Conservation (phyloP, 129 eudicot species). For the Scalesia atractyloides region DNA sequence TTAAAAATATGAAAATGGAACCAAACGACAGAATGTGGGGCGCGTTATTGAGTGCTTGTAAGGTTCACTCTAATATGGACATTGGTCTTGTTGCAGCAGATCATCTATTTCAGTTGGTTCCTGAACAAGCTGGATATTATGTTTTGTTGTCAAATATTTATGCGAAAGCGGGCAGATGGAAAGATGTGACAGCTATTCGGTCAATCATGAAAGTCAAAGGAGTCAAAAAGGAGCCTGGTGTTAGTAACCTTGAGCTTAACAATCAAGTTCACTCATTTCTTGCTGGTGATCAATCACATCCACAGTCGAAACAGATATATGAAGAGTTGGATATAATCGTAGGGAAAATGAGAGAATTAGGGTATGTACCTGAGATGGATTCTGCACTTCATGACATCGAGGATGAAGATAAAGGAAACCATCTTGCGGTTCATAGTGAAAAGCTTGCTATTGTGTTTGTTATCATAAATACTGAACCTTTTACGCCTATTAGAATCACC, state of each 20-base stretch:
- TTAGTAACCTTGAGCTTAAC: conserved; percentile 74
- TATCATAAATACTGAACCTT: conserved; percentile 52
- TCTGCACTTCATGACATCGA: conserved; percentile 82
- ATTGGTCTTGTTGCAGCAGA: conserved; percentile 83
- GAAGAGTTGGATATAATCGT: conserved; percentile 51
- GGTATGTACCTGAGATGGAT: conserved; percentile 65
- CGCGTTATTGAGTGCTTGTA: conserved; percentile 75
- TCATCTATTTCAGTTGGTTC: conserved; percentile 63
- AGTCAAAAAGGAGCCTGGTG: conserved; percentile 70
- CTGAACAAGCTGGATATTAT: conserved; percentile 80
- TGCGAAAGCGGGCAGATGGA: conserved; percentile 92
- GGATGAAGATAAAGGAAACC: conserved; percentile 78
- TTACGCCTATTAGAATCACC: conserved; percentile 58
- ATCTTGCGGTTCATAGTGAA: conserved; percentile 76
- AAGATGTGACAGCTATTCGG: conserved; percentile 63
- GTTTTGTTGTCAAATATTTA: conserved; percentile 84
- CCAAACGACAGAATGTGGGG: conserved; percentile 92
- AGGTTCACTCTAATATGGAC: conserved; percentile 62
- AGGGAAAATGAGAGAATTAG: conserved; percentile 67
- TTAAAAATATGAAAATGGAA: conserved; percentile 57
- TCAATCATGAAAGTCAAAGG: conserved; percentile 73
- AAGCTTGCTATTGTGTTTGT: conserved; percentile 79
- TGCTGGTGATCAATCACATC: conserved; percentile 72
- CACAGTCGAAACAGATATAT: conserved; percentile 57
- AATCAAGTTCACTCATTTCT: conserved; percentile 62